A percentile compares a stretch with the other conserved stretches of the same genome.
Conservation (phyloP, 768 basidiomycete genomes). For the Russula lepida region DNA sequence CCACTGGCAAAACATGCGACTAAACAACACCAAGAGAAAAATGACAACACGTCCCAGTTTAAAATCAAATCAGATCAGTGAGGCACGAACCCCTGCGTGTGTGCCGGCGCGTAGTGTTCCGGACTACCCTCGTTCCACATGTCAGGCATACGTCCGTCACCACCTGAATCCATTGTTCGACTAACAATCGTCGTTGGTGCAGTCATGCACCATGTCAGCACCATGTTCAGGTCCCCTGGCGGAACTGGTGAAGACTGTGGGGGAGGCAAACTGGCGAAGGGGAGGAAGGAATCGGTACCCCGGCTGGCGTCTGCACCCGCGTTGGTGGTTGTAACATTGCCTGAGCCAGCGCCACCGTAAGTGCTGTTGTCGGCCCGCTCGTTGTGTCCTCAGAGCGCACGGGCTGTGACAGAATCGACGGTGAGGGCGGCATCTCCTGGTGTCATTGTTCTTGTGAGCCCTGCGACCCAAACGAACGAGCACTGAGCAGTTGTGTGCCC, state of each 20-base stretch:
- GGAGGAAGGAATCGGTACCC: neutral
- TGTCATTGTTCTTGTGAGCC: neutral
- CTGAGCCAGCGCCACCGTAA: neutral
- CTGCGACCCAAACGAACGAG: neutral
- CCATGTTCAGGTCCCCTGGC: neutral
- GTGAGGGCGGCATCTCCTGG: constrained; percentile 1
- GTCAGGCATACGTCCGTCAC: neutral
- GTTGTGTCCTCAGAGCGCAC: constrained; percentile 16
- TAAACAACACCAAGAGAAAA: too few relatives aligned
- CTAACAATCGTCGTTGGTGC: neutral
- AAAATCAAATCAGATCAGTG: neutral
- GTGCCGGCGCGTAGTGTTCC: neutral
- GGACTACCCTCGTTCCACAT: neutral
- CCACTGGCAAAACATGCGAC: too few relatives aligned
- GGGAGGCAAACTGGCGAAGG: neutral
- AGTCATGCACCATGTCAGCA: neutral
- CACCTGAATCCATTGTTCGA: neutral
- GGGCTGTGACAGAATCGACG: constrained; percentile 20
- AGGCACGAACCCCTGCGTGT: neutral
- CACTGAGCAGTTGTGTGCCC: neutral
- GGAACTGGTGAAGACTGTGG: neutral
- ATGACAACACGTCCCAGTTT: too few relatives aligned
- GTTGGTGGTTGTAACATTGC: neutral
- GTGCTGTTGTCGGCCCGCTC: constrained; percentile 8
- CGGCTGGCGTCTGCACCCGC: constrained; percentile 7